These are phyloP conservation scores for Hortiboletus flavorubellus DNA, from an alignment of 768 basidiomycete species.

Conservation along the genomic window DNA sequence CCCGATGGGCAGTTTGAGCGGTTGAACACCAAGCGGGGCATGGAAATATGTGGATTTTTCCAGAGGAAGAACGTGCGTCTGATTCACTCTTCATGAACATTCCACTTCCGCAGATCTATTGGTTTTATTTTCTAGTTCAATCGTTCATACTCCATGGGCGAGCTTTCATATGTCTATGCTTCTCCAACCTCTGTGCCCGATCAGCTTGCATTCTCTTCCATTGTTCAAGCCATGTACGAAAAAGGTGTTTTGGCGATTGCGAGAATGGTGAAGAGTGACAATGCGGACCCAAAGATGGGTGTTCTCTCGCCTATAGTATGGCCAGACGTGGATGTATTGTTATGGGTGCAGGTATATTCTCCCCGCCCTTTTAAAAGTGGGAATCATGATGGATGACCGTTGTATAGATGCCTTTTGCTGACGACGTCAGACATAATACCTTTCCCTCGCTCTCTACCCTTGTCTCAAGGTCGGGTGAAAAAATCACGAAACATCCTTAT, in stretches of 20 bases:
- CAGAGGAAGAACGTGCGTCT: constrained; percentile 54
- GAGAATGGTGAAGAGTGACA: constrained; percentile 74
- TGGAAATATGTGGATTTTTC: constrained; percentile 89
- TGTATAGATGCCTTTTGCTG: constrained; percentile 89
- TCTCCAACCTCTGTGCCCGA: constrained; percentile 61
- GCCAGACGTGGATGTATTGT: constrained; percentile 70
- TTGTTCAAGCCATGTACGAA: constrained; percentile 75
- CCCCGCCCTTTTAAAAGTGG: background rate
- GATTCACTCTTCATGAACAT: background rate
- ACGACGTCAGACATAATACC: constrained; percentile 84
- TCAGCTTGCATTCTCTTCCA: constrained; percentile 83
- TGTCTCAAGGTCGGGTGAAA: constrained; percentile 71
- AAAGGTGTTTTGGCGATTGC: constrained; percentile 73
- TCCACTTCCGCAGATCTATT: background rate
- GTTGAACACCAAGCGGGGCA: constrained; percentile 74
- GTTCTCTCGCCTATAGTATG: constrained; percentile 62
- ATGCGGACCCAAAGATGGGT: constrained; percentile 82
- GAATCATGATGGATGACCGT: background rate
- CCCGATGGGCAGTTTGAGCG: constrained; percentile 80
- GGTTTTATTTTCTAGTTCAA: constrained; percentile 55
- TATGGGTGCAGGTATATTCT: constrained; percentile 75
- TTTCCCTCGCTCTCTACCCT: constrained; percentile 80
- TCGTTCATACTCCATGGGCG: constrained; percentile 77
- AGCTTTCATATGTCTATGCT: constrained; percentile 83
- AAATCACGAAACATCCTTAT: constrained; percentile 71